phyloP scores from a whole-genome alignment of 225 moss, liverwort and hornwort species.

The Bryoerythrophyllum caledonicum region DNA sequence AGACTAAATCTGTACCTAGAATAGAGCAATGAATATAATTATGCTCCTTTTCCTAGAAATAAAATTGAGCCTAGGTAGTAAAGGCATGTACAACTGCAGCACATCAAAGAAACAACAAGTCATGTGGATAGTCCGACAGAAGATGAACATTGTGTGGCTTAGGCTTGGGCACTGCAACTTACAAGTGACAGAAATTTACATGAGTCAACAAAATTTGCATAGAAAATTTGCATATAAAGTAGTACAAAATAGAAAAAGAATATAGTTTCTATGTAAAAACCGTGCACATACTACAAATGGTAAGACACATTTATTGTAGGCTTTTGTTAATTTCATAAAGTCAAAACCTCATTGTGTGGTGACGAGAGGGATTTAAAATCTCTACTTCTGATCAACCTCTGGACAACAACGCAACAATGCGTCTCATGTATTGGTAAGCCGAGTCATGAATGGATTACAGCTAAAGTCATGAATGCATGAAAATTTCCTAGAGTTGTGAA shows the following conservation, averaged over 20 bases:
- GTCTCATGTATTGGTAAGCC: too few relatives aligned
- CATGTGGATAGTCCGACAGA: conserved; percentile 81
- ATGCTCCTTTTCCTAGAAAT: not conserved
- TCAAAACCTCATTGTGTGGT: not conserved
- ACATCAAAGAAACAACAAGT: conserved; percentile 89
- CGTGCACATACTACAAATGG: not conserved
- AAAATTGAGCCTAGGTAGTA: not conserved
- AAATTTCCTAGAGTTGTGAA: too few relatives aligned
- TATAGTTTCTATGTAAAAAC: not conserved
- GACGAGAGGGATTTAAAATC: not conserved
- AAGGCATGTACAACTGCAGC: conserved; percentile 72
- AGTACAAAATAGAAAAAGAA: not conserved
- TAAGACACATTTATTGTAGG: not conserved
- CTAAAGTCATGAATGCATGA: too few relatives aligned
- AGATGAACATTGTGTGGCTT: conserved; percentile 66
- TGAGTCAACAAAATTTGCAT: not conserved
- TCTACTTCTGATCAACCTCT: not conserved
- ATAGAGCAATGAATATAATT: conserved; percentile 1
- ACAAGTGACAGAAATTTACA: conserved; percentile 24
- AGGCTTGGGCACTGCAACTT: conserved; percentile 53
- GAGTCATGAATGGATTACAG: too few relatives aligned
- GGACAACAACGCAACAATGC: too few relatives aligned
- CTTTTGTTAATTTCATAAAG: not conserved
- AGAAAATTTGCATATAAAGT: not conserved
- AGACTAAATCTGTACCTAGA: not conserved